Evolutionary conservation across 2,329 filamentous ascomycete genomes (phyloP), one percentile per base, ranked within the genome.

Genomic region (Penicillium sp.): DNA sequence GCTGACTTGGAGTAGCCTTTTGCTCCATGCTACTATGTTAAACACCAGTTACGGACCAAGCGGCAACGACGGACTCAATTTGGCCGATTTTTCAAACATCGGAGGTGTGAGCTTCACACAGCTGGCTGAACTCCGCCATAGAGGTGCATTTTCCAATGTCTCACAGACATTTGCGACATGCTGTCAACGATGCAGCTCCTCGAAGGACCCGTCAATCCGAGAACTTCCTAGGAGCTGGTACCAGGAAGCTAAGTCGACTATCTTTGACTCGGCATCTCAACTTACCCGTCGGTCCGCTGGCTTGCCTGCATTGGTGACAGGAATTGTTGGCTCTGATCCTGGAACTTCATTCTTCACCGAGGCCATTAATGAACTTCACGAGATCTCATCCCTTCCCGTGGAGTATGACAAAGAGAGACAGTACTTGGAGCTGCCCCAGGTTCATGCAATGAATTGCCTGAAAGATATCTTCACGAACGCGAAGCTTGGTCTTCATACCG

Each of bases 81-180:
- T 73, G 10, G 74, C 80, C 1, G 80, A 88, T 0, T 90, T 92
- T 60, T 80, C 84, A 40, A 78, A 77, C 9, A 84, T 93, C 38
- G 92, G 92, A 9, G 80, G 84, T 40, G 77, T 96, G 7, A 88
- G 90, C 17, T 96, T 97, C 69, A 84, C 85, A 2, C 91, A 99
- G 69, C 81, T 99, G 9, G 86, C 91, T 0, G 89, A 85, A 52
- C 80, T 99, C 31, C 85, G 94, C 41, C 94, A 99, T 73, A 85
- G 94, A 57, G 94, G 94, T 56, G 94, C 94, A 7, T 96, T 97
- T 69, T 94, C 91, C 0, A 93, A 93, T 0, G 94, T 97, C 2
- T 90, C 93, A 0, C 86, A 91, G 53, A 96, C 93, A 0, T 97
- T 97, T 73, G 84, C 86, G 1, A 82, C 85, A 27, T 95, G 92